These are phyloP conservation scores for Myxozyma sirexii DNA, from an alignment of 805 yeast genomes.

Conservation along the genomic window DNA sequence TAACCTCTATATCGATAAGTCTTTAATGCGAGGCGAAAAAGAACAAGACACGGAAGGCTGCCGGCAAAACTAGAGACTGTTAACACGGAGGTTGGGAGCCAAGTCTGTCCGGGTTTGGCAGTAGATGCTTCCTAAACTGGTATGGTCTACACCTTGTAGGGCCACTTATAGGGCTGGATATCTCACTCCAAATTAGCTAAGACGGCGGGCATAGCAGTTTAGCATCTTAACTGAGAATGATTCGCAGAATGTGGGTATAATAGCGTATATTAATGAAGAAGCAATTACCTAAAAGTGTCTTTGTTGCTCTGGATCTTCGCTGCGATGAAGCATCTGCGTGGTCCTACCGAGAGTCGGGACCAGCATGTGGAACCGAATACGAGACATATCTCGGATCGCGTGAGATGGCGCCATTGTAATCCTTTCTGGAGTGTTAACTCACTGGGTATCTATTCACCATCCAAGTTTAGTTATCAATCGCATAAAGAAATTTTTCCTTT, in stretches of 20 bases:
- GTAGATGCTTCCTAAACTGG: background rate
- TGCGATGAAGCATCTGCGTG: background rate
- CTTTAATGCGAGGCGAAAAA: background rate
- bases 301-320: no score
- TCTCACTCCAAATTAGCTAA: no score
- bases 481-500: no score
- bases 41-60: background rate
- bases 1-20: no score
- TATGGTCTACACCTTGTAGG: background rate
- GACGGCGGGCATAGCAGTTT: no score
- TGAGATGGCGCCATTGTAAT: background rate
- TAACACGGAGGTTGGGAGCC: background rate
- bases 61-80: background rate
- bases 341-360: no score
- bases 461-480: background rate
- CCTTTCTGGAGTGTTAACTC: no score
- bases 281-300: no score
- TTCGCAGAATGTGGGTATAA: no score
- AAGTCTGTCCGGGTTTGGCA: constrained; percentile 1
- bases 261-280: no score
- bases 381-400: background rate
- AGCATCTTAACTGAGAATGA: no score
- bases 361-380: background rate
- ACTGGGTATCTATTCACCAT: background rate
- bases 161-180: no score